Base-by-base conservation (phyloP, 1,284 basidiomycete species). In the Pterulicium gracile region DNA sequence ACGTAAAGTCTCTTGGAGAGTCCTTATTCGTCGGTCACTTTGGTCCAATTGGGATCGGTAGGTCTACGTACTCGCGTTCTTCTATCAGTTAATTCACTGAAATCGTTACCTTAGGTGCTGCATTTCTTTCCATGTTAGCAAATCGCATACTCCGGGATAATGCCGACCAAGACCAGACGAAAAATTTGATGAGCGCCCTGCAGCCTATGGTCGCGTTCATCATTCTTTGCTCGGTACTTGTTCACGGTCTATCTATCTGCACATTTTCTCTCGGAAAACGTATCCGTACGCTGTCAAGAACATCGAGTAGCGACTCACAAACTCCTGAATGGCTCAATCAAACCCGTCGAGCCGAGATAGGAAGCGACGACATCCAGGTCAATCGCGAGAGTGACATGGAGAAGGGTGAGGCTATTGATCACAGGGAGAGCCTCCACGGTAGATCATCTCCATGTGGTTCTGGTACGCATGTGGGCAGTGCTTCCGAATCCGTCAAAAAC, bases 11-110 rank as follows among this genome's bases (percentile, higher is more conserved):
- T 0, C 77, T 92, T 54, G 73, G 87, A 20, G 85, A 88, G 59
- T 91, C 92, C 0, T 54, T 90, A 2, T 96, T 96, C 63, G 81
- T 75, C 50, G 94, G 93, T 0, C 92, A 95, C 66, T 95, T 96
- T 59, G 91, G 90, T n/a, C 90, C 91, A 4, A 90, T 94, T 60
- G 88, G 88, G 23, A 81, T 92, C 48, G 88, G 82, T 74, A n/a
- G n/a, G n/a, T n/a, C n/a, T n/a, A 44, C 51, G 75, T 67, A 3
- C 7, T 4, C 42, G 20, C 42, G n/a, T 42, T 39, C 36, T n/a
- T n/a, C 46, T 34, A n/a, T 20, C 20, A 17, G n/a, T 41, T 36
- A 40, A 42, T 20, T 47, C 22, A 17, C 15, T 18, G 12, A 39
- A 10, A n/a, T 18, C 42, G 27, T 46, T 24, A 14, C 48, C n/a